Conservation (phyloP, 2,329 filamentous ascomycete genomes). For the Hirsutella thompsonii region DNA sequence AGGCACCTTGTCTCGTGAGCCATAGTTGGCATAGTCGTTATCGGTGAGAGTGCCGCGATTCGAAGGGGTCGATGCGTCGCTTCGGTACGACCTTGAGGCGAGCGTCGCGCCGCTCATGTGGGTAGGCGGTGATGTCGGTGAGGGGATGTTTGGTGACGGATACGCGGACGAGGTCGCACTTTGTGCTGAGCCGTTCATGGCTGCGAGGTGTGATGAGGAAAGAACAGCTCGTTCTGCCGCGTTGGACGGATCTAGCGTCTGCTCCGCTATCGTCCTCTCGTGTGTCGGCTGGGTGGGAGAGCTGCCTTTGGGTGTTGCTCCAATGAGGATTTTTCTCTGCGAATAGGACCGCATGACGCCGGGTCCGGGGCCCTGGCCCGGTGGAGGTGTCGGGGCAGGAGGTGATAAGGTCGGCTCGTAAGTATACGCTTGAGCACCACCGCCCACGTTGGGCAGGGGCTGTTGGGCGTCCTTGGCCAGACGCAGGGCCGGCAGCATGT, state of each 20-base stretch:
- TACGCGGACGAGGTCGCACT: constrained; percentile 32
- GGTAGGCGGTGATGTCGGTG: constrained; percentile 54
- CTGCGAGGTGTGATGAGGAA: constrained; percentile 56
- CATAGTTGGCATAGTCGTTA: constrained; percentile 24
- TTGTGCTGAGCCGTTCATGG: constrained; percentile 51
- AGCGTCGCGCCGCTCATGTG: constrained; percentile 41
- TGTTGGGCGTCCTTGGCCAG: constrained; percentile 87
- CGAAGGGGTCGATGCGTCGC: constrained; percentile 40
- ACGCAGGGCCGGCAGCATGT: constrained; percentile 80
- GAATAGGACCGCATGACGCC: constrained; percentile 60
- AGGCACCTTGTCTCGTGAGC: constrained; percentile 16
- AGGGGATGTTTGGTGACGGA: constrained; percentile 54
- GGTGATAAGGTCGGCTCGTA: constrained; percentile 41
- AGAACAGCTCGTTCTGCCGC: constrained; percentile 54
- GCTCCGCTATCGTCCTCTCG: constrained; percentile 51
- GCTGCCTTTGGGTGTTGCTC: constrained; percentile 58
- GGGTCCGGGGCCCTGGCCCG: constrained; percentile 30
- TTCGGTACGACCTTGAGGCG: constrained; percentile 47
- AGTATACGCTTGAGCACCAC: constrained; percentile 21
- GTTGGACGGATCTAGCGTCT: constrained; percentile 53
- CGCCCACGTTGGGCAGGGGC: constrained; percentile 51
- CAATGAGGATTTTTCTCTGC: constrained; percentile 62
- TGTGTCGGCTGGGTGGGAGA: constrained; percentile 64
- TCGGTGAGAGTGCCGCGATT: constrained; percentile 42
- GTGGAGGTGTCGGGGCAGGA: constrained; percentile 42